Conservation (phyloP, 176 grass and related monocot species). For the Bolboschoenus planiculmis region DNA sequence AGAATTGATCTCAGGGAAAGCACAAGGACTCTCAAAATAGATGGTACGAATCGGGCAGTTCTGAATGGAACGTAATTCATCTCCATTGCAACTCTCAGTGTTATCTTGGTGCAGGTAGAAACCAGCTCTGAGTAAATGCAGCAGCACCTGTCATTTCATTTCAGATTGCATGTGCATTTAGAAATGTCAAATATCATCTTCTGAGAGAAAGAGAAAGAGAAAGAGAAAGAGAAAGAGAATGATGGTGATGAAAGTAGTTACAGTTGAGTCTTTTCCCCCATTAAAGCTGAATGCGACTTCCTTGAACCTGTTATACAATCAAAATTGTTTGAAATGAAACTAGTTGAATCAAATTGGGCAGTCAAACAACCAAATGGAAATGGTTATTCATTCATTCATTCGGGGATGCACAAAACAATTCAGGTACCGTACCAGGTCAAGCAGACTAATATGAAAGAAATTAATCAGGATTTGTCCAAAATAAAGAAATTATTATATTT, state of each 20-base stretch:
- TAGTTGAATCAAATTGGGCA: background rate
- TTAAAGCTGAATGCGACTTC: constrained; percentile 99
- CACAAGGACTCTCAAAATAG: constrained; percentile 89
- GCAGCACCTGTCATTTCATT: constrained; percentile 50
- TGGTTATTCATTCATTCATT: background rate
- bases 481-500: too few relatives aligned
- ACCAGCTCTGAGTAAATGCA: constrained; percentile 95
- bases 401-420: background rate
- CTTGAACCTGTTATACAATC: constrained; percentile 47
- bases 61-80: constrained; percentile 29
- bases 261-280: constrained; percentile 97
- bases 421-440: background rate
- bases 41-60: constrained; percentile 93
- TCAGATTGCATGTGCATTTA: background rate
- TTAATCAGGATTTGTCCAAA: too few relatives aligned
- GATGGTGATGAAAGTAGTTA: constrained; percentile 40
- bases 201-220: constrained; percentile 12
- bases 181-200: constrained; percentile 5
- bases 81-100: constrained; percentile 27
- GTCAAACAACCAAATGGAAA: background rate
- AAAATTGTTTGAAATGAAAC: constrained; percentile 23
- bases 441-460: background rate
- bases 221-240: background rate
- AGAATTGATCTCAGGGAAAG: constrained; percentile 90
- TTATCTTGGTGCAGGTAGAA: constrained; percentile 74